These are phyloP conservation scores for Bruguiera sexangula DNA, from an alignment of 345 rosid genomes.

Conservation along the genomic window DNA sequence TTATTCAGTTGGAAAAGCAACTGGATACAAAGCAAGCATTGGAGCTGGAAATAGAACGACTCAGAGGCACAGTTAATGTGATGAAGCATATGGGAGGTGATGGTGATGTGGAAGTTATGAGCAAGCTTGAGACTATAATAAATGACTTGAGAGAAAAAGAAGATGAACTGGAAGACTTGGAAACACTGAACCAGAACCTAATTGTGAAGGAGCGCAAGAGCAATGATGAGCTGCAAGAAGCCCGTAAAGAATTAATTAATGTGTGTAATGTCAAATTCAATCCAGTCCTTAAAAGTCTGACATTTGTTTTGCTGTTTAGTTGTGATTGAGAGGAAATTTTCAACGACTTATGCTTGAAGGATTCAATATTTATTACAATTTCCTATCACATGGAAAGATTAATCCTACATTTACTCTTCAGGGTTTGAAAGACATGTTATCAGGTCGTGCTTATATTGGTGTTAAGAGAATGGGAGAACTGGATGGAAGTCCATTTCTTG, in stretches of 20 bases:
- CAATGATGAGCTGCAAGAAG: conserved; percentile 93
- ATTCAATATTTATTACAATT: background rate
- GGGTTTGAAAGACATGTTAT: conserved; percentile 52
- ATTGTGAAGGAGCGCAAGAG: conserved; percentile 72
- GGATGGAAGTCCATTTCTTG: conserved; percentile 64
- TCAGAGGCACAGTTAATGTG: conserved; percentile 61
- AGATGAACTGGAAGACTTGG: conserved; percentile 64
- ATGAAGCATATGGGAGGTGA: conserved; percentile 70
- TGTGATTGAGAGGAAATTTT: conserved; percentile 5
- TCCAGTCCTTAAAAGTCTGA: background rate
- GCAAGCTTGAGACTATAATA: conserved; percentile 54
- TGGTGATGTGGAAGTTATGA: conserved; percentile 60
- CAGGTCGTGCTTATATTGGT: conserved; percentile 48
- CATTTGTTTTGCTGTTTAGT: background rate
- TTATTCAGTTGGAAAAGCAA: conserved; percentile 61
- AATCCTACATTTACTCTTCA: conserved; percentile 27
- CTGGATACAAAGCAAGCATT: conserved; percentile 81
- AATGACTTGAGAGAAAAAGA: conserved; percentile 80
- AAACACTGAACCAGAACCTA: conserved; percentile 73
- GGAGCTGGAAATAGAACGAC: conserved; percentile 73
- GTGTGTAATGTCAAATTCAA: conserved; percentile 38
- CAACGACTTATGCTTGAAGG: conserved; percentile 2
- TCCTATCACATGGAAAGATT: conserved; percentile 11
- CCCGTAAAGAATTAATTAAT: conserved; percentile 74
- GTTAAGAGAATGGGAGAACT: conserved; percentile 98